Evolutionary conservation across 192 early-diverging fungal genomes (phyloP).

Genomic region (Paraglomus brasilianum): DNA sequence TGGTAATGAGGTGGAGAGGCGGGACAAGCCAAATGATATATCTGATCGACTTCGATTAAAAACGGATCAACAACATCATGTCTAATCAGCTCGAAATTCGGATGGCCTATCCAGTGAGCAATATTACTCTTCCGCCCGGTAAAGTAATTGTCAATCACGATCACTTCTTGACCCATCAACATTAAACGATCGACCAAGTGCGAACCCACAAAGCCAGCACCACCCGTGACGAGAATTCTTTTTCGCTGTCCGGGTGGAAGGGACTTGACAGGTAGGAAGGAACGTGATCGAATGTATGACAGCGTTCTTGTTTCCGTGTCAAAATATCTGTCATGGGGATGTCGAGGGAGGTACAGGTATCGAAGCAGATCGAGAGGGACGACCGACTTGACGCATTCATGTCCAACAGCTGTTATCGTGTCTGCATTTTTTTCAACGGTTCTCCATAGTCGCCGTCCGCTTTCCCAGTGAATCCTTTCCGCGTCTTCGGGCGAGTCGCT

Average conservation of each 20-base stretch:
- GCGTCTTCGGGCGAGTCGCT: no score
- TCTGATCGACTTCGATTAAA: slow-evolving; percentile 81
- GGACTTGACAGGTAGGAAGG: slow-evolving; percentile 59
- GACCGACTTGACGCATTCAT: slow-evolving; percentile 38
- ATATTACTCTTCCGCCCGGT: slow-evolving; percentile 76
- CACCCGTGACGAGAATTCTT: slow-evolving; percentile 80
- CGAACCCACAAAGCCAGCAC: slow-evolving; percentile 85
- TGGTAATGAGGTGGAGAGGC: slow-evolving; percentile 88
- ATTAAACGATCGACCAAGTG: slow-evolving; percentile 80
- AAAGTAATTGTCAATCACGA: slow-evolving; percentile 81
- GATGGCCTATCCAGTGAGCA: slow-evolving; percentile 81
- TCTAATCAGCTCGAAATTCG: slow-evolving; percentile 75
- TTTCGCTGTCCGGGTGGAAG: slow-evolving; percentile 55
- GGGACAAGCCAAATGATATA: slow-evolving; percentile 86
- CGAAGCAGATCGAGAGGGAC: slow-evolving; percentile 35
- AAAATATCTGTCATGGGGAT: slow-evolving; percentile 29
- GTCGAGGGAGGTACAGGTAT: slow-evolving; percentile 40
- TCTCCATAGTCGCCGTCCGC: neutral
- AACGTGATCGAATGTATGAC: slow-evolving; percentile 41
- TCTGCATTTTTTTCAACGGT: neutral
- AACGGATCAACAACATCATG: slow-evolving; percentile 85
- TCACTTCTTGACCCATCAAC: slow-evolving; percentile 80
- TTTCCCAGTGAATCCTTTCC: neutral
- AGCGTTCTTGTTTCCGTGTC: slow-evolving; percentile 40
- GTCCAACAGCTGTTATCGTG: slow-evolving; percentile 36